Percentiles rank a stretch among this genome's conserved stretches.
Evolutionary conservation across 192 early-diverging fungal species (phyloP).

Genomic region (Podila epigama): DNA sequence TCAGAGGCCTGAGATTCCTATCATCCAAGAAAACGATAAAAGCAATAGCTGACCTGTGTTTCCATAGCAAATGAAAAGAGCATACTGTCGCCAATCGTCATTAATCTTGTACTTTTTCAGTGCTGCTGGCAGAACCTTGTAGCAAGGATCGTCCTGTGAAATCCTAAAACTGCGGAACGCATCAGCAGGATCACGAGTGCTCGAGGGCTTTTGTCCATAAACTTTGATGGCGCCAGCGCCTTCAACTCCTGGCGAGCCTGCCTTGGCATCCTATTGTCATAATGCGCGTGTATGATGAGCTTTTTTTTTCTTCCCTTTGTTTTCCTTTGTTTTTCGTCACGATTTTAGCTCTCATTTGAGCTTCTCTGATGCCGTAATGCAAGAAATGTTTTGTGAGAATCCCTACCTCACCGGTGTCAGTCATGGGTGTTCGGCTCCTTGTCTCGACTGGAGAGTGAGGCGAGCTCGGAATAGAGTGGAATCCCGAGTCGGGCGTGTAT

Average conservation of each 20-base stretch:
- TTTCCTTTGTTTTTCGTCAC: too few species aligned
- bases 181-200: constrained; percentile 58
- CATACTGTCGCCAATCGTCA: constrained; percentile 88
- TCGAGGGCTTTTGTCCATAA: constrained; percentile 76
- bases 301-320: neutral
- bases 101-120: constrained; percentile 92
- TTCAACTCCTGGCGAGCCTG: constrained; percentile 36
- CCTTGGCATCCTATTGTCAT: constrained; percentile 23
- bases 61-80: constrained; percentile 82
- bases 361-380: too few species aligned
- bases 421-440: constrained; percentile 13
- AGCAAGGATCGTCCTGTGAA: constrained; percentile 81
- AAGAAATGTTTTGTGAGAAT: too few species aligned
- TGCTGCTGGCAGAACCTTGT: constrained; percentile 84
- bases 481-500: constrained; percentile 43
- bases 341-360: too few species aligned
- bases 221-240: constrained; percentile 77
- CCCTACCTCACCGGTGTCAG: constrained; percentile 28
- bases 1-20: neutral
- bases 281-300: neutral
- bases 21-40: neutral
- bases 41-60: constrained; percentile 56
- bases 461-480: constrained; percentile 42
- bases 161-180: constrained; percentile 89
- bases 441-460: constrained; percentile 43